phyloP scores from a whole-genome alignment of 306 rosid species.

The Inga laurina region DNA sequence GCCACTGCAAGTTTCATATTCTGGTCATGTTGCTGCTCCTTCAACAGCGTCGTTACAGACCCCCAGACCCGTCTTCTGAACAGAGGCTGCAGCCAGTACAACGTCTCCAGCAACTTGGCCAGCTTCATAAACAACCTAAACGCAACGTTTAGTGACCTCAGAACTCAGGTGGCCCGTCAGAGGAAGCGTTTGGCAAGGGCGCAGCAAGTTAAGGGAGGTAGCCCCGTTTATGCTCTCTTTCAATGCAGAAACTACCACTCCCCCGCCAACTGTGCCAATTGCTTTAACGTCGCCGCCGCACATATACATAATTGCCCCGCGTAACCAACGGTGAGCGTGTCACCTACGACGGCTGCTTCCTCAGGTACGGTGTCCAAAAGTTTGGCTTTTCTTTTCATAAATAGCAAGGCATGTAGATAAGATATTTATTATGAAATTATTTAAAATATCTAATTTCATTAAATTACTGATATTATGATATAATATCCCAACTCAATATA shows the following conservation, averaged over 20 bases:
- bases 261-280: constrained; percentile 46
- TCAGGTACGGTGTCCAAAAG: constrained; percentile 36
- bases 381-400: background rate
- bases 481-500: background rate
- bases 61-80: constrained; percentile 52
- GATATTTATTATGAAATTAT: background rate
- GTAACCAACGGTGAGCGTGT: constrained; percentile 74
- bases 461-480: background rate
- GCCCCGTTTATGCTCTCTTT: constrained; percentile 54
- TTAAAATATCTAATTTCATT: background rate
- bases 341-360: constrained; percentile 77
- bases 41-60: constrained; percentile 30
- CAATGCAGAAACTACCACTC: constrained; percentile 72
- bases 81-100: constrained; percentile 68
- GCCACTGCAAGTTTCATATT: background rate
- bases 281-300: constrained; percentile 43
- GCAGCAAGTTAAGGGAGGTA: constrained; percentile 37
- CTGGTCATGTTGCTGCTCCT: constrained; percentile 6
- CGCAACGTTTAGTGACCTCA: constrained; percentile 44
- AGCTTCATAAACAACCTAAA: constrained; percentile 51
- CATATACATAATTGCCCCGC: constrained; percentile 64
- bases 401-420: background rate
- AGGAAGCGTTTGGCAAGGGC: constrained; percentile 49
- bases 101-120: constrained; percentile 43
- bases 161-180: constrained; percentile 28